Base-by-base conservation (phyloP, 2,329 filamentous ascomycete genomes). In the Hyphodiscus sp. region DNA sequence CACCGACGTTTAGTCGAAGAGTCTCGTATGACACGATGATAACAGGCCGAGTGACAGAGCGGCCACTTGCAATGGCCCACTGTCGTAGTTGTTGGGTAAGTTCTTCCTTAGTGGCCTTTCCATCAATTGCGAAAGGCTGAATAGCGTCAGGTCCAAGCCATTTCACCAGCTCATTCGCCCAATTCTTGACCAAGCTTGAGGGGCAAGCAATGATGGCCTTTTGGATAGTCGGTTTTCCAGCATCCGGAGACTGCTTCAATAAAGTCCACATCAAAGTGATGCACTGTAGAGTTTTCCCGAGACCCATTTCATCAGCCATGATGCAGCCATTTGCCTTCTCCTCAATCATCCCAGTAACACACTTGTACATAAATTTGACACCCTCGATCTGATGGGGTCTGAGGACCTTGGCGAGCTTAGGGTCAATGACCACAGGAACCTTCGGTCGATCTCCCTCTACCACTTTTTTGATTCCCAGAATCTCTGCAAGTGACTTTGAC, bases 21-120 rank as follows among this genome's bases (percentile, higher is more conserved):
- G 94, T 97, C 70, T 99, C 94, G 67, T 99, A 99, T 0, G 94
- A 99, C 43, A 99, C 91, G 54, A 99, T 99, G 50, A 99, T 87
- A 38, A 97, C 91, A 0, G 94, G 94, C 38, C 94, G 80, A 2
- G 91, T 94, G 20, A 99, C 85, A 13, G 90, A 78, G 47, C 95
- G 86, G n/a, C 94, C 94, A 30, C 82, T 90, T 4, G 92, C 83
- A 65, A 96, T 94, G 1, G 90, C 89, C 94, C 94, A 99, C 69
- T 97, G 94, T 41, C 89, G 86, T 58, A 99, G 79, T 67, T 99
- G 94, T 47, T 87, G 81, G 1, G 84, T 95, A 41, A 99, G 76
- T 65, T 97, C 94, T 62, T 95, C 89, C 67, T 99, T 99, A 0
- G 90, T 86, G 13, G 90, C 92, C 72, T 97, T 99, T 23, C 94